Percentiles rank a stretch among this genome's conserved stretches.
phyloP scores from a whole-genome alignment of 148 eudicot genomes.

The Rhododendron kiyosumense region DNA sequence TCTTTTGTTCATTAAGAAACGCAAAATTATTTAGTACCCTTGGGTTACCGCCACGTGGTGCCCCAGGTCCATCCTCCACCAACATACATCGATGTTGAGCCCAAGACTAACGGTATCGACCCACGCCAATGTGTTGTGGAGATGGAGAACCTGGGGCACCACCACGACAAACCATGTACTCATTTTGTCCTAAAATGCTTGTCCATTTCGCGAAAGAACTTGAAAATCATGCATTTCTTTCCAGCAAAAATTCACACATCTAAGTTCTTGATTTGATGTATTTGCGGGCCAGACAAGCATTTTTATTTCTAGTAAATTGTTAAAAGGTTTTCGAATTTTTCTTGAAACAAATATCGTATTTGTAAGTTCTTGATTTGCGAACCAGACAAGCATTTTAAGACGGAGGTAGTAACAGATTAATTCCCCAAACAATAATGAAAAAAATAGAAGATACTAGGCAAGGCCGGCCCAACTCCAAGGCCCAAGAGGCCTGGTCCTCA shows the following conservation, averaged over 20 bases:
- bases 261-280: too few relatives aligned
- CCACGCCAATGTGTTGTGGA: neutral
- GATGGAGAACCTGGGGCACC: neutral
- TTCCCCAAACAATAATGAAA: neutral
- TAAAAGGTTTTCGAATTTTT: neutral
- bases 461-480: too few relatives aligned
- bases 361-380: neutral
- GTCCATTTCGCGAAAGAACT: neutral
- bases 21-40: neutral
- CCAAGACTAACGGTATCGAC: neutral
- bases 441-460: too few relatives aligned
- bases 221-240: neutral
- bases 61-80: neutral
- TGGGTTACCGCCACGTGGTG: neutral
- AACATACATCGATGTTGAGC: neutral
- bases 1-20: neutral
- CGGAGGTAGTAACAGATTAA: neutral
- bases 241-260: too few relatives aligned
- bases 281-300: too few relatives aligned
- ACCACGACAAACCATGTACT: neutral
- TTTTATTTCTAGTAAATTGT: too few relatives aligned
- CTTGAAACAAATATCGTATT: neutral
- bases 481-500: too few relatives aligned
- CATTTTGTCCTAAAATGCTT: neutral
- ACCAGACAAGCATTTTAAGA: neutral